Percentiles rank a stretch among this genome's conserved stretches.
Conservation (phyloP, 2,329 filamentous ascomycete species). For the Aspergillus spinulosporus region DNA sequence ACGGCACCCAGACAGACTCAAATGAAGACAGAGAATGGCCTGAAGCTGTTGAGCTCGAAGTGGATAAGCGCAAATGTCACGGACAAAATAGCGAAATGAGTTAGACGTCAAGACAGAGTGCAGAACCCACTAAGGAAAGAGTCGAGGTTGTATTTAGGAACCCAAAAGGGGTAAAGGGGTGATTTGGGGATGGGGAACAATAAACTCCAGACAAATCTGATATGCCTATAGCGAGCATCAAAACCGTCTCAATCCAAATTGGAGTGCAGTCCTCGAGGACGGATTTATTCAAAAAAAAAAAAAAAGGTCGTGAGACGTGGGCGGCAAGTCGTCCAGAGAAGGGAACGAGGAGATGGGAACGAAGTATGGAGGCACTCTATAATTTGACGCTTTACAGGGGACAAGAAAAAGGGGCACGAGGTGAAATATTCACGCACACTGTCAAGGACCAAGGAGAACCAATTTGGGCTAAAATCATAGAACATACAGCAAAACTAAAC, state of each 20-base stretch:
- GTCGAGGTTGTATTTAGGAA: conserved; percentile 25
- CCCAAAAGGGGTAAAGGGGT: conserved; percentile 24
- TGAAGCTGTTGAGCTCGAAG: conserved; percentile 20
- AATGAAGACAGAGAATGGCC: conserved; percentile 19
- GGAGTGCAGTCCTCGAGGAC: neutral
- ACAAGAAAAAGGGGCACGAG: neutral
- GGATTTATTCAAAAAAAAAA: neutral
- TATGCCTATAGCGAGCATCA: neutral
- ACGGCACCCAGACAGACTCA: conserved; percentile 15
- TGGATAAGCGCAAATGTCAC: conserved; percentile 20
- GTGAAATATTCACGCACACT: neutral
- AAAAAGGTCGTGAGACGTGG: neutral
- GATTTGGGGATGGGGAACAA: conserved; percentile 6
- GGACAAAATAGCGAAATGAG: conserved; percentile 19
- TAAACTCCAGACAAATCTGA: conserved; percentile 8
- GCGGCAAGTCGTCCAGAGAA: neutral
- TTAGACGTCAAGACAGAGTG: conserved; percentile 25
- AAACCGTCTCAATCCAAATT: neutral
- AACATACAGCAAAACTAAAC: neutral
- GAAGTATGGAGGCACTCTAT: neutral
- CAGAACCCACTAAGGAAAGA: conserved; percentile 44
- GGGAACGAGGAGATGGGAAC: neutral
- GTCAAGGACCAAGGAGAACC: conserved; percentile 2
- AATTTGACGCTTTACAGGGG: neutral
- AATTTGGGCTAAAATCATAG: conserved; percentile 11